Evolutionary conservation across 106 monocot genomes (phyloP).

Genomic region (Dioscorea alata): DNA sequence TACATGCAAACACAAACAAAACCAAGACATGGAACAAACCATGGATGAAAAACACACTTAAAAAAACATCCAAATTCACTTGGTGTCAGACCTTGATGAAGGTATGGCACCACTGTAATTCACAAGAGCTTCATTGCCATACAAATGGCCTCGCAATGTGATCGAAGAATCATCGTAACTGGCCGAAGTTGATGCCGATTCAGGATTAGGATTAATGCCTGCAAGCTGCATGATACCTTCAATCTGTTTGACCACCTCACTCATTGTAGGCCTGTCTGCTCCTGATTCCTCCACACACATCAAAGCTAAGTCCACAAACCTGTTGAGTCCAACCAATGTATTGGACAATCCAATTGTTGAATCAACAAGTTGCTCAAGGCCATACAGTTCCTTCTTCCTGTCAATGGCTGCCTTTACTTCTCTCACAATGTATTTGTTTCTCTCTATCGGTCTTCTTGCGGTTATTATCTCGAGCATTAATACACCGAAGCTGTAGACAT

Average conservation of each 20-base stretch:
- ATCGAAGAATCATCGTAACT: too few relatives aligned
- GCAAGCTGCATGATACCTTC: conserved; percentile 52
- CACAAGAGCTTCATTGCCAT: conserved; percentile 11
- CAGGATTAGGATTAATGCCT: conserved; percentile 26
- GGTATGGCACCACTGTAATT: conserved; percentile 30
- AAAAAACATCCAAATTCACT: conserved; percentile 5
- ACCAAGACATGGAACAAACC: too few relatives aligned
- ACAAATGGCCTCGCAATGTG: conserved; percentile 15
- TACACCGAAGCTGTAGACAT: conserved; percentile 78
- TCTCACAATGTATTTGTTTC: conserved; percentile 49
- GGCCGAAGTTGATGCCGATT: conserved; percentile 19
- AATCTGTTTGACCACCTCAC: conserved; percentile 58
- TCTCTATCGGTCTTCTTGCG: conserved; percentile 45
- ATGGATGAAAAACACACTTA: too few relatives aligned
- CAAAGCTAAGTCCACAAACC: conserved; percentile 50
- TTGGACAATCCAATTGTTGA: conserved; percentile 20
- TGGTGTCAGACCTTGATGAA: conserved; percentile 20
- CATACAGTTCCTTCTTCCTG: conserved; percentile 30
- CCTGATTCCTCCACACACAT: conserved; percentile 47
- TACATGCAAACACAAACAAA: too few relatives aligned
- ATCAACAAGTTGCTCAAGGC: conserved; percentile 50
- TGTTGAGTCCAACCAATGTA: conserved; percentile 25
- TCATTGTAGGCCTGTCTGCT: conserved; percentile 48
- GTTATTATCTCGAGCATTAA: conserved; percentile 65
- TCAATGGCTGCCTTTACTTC: conserved; percentile 41